Conservation (phyloP, 2,329 filamentous ascomycete species). For the Exophiala mesophila region DNA sequence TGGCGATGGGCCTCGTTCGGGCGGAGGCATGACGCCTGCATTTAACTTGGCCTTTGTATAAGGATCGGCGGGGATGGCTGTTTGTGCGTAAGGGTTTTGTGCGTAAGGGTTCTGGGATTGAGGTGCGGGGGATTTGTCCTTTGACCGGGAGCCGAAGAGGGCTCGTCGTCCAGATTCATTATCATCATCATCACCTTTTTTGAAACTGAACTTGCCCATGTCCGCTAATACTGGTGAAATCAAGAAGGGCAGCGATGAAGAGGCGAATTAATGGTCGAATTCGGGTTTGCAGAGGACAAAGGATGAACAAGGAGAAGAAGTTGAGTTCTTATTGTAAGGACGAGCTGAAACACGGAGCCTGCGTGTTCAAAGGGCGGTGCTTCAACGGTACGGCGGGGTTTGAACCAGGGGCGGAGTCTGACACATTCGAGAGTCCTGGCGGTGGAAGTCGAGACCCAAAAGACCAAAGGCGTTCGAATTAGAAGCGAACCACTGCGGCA, state of each 20-base stretch:
- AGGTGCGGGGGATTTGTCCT: conserved; percentile 47
- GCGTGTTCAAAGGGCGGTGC: conserved; percentile 15
- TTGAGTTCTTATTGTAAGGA: conserved; percentile 9
- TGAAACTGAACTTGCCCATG: conserved; percentile 43
- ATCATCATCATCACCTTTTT: conserved; percentile 52
- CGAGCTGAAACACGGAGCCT: conserved; percentile 22
- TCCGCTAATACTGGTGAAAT: conserved; percentile 11
- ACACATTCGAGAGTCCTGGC: conserved; percentile 1
- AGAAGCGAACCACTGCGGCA: no score
- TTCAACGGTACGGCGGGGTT: conserved; percentile 3
- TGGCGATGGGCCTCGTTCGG: conserved; percentile 18
- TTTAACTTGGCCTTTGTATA: conserved; percentile 49
- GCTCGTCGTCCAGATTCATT: conserved; percentile 50
- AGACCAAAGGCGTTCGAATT: no score
- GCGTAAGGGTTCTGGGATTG: conserved; percentile 39
- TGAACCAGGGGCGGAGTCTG: conserved; percentile 6
- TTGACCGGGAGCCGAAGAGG: conserved; percentile 53
- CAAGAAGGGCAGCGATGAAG: neutral
- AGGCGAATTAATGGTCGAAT: no score
- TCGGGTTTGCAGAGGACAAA: neutral
- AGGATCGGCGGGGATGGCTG: conserved; percentile 47
- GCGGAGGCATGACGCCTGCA: conserved; percentile 36
- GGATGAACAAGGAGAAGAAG: conserved; percentile 2
- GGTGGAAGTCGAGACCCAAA: neutral
- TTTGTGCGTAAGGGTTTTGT: conserved; percentile 54